Evolutionary conservation across 78 protist genomes (phyloP), one percentile per base, ranked within the genome.

Genomic region (Planoprotostelium fungivorum): DNA sequence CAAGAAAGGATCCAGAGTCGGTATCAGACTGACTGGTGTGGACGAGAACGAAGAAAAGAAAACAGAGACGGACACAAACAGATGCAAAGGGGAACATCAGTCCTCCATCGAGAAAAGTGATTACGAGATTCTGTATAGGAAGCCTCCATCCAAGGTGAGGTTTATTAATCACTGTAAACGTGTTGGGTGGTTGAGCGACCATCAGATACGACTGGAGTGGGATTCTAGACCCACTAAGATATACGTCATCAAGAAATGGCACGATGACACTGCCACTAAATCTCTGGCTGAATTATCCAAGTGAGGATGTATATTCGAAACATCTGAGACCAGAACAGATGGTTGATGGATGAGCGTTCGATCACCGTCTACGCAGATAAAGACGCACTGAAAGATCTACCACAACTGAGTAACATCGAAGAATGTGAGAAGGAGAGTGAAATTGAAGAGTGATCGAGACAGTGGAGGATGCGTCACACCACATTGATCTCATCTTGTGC

Each of bases 401-500:
- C 90, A 86, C 84, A 87, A 28, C 83, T 63, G 0, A 35, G 31
- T 37, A 63, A 87, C 10, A 37, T 88, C 25, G 36, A 63, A 31
- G 88, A 89, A 5, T 9, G 85, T 10, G 83, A 36, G 0, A 88
- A 89, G 73, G 73, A 51, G 16, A 5, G 73, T 25, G 73, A 51
- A 5, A 51, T 51, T 51, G 5, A 16, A 5, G 31, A 16, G 16
- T 51, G 73, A 51, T 16, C 73, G 73, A 51, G 73, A 51, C 73
- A 51, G 73, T 51, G 73, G 73, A 51, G 16, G 73, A 51, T 51
- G 73, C 73, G 63, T 88, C 92, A 1, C 90, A 86, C 37, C 38
- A 88, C n/a, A 92, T 97, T 0, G 99, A 98, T 88, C 87, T 98
- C 5, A 89, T 97, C n/a, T 84, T 98, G 0, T 63, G 91, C 23